Conservation (phyloP, 2,329 filamentous ascomycete species). For the Trichophyton schoenleinii region DNA sequence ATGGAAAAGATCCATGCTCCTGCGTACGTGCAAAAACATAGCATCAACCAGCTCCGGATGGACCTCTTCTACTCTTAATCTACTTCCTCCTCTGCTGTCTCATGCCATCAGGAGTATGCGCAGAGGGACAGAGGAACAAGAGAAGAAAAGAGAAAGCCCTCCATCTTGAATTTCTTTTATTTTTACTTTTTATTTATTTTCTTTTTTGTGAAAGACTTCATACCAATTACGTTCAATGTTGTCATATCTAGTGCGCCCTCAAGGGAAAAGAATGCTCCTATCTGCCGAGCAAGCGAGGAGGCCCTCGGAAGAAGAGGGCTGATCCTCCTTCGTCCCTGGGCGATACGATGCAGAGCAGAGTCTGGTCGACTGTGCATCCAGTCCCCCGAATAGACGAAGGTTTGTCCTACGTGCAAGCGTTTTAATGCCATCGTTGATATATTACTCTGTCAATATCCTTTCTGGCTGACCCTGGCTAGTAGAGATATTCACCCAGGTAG, state of each 20-base stretch:
- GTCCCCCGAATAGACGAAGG: constrained; percentile 13
- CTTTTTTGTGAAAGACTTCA: neutral
- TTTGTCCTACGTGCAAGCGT: constrained; percentile 1
- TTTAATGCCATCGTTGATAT: neutral
- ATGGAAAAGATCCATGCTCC: constrained; percentile 33
- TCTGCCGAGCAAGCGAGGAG: constrained; percentile 33
- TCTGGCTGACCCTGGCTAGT: constrained; percentile 4
- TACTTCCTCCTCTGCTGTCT: constrained; percentile 11
- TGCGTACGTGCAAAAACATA: constrained; percentile 24
- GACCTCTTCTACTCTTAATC: neutral
- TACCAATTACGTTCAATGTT: constrained; percentile 1
- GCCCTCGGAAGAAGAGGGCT: constrained; percentile 31
- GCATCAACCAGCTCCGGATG: neutral
- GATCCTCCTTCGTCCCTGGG: constrained; percentile 5
- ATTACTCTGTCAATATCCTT: neutral
- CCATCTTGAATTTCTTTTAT: neutral
- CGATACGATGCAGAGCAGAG: constrained; percentile 1
- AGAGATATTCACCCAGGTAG: constrained; percentile 30
- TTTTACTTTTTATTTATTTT: no score
- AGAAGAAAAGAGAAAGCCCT: neutral
- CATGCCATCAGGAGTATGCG: neutral
- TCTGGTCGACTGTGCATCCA: constrained; percentile 8
- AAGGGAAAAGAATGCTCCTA: constrained; percentile 32
- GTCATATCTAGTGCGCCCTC: constrained; percentile 23
- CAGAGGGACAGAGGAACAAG: neutral